These are phyloP conservation scores for Wickerhamiella sorbophila DNA, from an alignment of 805 yeast genomes.

Conservation along the genomic window DNA sequence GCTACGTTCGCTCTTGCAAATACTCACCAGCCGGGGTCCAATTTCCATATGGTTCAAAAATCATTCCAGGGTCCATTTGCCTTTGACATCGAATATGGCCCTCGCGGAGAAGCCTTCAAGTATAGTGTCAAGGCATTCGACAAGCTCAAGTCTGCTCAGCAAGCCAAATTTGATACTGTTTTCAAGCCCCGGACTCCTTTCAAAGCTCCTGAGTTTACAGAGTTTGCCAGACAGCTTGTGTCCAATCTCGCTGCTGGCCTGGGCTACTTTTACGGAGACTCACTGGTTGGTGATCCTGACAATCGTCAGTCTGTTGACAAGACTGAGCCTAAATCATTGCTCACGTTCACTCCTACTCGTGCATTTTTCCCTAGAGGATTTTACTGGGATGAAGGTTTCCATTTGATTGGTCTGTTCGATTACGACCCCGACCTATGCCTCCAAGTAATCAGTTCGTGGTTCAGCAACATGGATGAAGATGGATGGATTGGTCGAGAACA, in stretches of 20 bases:
- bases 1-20: conserved; percentile 41
- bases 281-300: conserved; percentile 60
- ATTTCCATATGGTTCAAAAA: conserved; percentile 67
- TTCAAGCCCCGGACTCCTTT: conserved; percentile 38
- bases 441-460: conserved; percentile 80
- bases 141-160: conserved; percentile 29
- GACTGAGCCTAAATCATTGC: conserved; percentile 48
- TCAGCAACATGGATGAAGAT: conserved; percentile 63
- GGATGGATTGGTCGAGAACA: conserved; percentile 98
- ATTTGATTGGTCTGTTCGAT: conserved; percentile 63
- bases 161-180: conserved; percentile 14
- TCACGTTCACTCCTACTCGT: conserved; percentile 79
- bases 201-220: conserved; percentile 27
- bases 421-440: conserved; percentile 73
- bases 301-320: conserved; percentile 24
- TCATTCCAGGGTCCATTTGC: conserved; percentile 60
- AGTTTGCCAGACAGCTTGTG: conserved; percentile 63
- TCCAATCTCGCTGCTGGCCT: conserved; percentile 84
- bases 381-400: conserved; percentile 98
- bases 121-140: conserved; percentile 22
- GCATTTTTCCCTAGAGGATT: conserved; percentile 94
- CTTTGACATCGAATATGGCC: conserved; percentile 53
- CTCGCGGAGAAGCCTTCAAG: conserved; percentile 29
- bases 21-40: conserved; percentile 49
- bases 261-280: conserved; percentile 75